phyloP scores from a whole-genome alignment of 2,329 filamentous ascomycete genomes.

The Neocatenulostroma microsporum region DNA sequence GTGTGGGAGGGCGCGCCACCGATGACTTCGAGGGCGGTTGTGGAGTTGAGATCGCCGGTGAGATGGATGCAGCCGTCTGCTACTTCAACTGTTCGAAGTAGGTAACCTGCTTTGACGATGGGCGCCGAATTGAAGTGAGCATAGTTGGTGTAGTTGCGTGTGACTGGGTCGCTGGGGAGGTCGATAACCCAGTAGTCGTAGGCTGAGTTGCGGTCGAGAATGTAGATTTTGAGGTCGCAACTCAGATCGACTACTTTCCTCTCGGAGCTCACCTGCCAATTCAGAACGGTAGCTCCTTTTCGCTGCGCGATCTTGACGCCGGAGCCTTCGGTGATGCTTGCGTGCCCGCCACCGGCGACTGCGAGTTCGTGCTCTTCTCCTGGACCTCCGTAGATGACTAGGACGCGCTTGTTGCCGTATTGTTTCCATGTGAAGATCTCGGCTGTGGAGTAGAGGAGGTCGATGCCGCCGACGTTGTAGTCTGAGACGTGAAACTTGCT shows the following conservation, averaged over 20 bases:
- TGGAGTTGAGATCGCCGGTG: constrained; percentile 64
- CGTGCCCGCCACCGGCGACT: constrained; percentile 31
- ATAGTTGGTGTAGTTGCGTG: constrained; percentile 27
- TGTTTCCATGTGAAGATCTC: constrained; percentile 64
- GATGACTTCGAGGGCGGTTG: constrained; percentile 60
- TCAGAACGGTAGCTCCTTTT: constrained; percentile 42
- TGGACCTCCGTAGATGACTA: constrained; percentile 57
- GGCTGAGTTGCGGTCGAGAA: constrained; percentile 56
- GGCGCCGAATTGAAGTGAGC: constrained; percentile 32
- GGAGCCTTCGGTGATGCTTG: constrained; percentile 36
- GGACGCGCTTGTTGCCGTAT: constrained; percentile 50
- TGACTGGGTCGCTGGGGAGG: constrained; percentile 33
- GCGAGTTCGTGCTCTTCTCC: constrained; percentile 58
- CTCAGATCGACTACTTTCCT: constrained; percentile 46
- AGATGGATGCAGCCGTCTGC: constrained; percentile 52
- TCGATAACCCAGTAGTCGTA: constrained; percentile 64
- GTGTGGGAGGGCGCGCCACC: constrained; percentile 48
- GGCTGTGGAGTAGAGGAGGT: constrained; percentile 59
- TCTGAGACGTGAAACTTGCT: constrained; percentile 61
- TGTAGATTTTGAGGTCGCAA: constrained; percentile 46
- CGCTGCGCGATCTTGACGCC: constrained; percentile 30
- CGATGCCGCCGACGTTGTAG: constrained; percentile 53
- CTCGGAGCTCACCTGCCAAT: constrained; percentile 50
- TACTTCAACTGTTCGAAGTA: constrained; percentile 53
- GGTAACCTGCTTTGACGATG: constrained; percentile 58